These are phyloP conservation scores for Clonostachys solani DNA, from an alignment of 2,329 filamentous ascomycete genomes.

Conservation along the genomic window DNA sequence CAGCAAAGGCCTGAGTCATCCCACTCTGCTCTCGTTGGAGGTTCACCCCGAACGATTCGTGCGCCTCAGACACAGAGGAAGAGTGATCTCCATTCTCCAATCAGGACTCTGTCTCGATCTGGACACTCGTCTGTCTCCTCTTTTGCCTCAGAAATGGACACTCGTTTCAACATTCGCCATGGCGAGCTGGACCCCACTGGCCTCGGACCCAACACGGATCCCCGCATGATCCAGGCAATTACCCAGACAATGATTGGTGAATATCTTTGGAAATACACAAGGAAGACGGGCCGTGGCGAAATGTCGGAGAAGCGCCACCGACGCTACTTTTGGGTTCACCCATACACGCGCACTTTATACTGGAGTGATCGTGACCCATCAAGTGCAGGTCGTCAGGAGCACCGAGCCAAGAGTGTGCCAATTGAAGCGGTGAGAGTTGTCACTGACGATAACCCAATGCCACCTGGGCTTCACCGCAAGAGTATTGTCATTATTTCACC, in stretches of 20 bases:
- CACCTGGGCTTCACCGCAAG: conserved; percentile 90
- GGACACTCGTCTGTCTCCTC: conserved; percentile 84
- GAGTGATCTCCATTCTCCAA: conserved; percentile 30
- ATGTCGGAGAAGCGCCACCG: conserved; percentile 87
- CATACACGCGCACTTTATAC: conserved; percentile 92
- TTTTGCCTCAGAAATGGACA: conserved; percentile 90
- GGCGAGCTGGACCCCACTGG: conserved; percentile 51
- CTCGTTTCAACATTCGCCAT: conserved; percentile 74
- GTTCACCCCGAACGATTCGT: conserved; percentile 49
- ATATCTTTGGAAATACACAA: conserved; percentile 98
- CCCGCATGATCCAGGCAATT: conserved; percentile 97
- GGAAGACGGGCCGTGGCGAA: conserved; percentile 84
- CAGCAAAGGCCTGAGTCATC: conserved; percentile 39
- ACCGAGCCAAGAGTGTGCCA: conserved; percentile 80
- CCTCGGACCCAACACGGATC: conserved; percentile 74
- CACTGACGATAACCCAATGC: conserved; percentile 90
- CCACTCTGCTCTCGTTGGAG: conserved; percentile 46
- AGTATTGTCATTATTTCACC: conserved; percentile 88
- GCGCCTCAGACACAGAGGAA: conserved; percentile 18
- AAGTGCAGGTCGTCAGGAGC: conserved; percentile 69
- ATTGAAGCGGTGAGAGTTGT: conserved; percentile 93
- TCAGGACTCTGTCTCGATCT: conserved; percentile 24
- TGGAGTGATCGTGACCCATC: conserved; percentile 93
- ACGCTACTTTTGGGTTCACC: conserved; percentile 98
- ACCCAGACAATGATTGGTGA: conserved; percentile 99